phyloP scores from a whole-genome alignment of 768 basidiomycete species.

The Tricholoma furcatifolium region DNA sequence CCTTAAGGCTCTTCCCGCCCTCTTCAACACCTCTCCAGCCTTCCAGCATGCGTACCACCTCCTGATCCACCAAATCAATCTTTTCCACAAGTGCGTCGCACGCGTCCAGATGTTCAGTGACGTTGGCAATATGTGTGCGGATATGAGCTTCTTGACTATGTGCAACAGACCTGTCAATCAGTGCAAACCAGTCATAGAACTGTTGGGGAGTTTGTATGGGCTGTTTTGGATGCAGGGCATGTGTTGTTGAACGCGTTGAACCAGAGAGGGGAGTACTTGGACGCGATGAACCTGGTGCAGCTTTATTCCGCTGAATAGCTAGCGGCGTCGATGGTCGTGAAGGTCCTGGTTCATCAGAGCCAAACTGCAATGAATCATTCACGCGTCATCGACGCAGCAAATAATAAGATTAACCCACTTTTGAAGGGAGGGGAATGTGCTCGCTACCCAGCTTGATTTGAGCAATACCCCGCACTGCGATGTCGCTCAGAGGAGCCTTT shows the following conservation, averaged over 20 bases:
- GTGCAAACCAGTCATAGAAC: conserved; percentile 95
- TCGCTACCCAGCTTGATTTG: conserved; percentile 62
- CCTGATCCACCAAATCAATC: conserved; percentile 69
- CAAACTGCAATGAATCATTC: conserved; percentile 25
- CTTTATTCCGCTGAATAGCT: conserved; percentile 30
- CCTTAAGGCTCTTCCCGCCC: conserved; percentile 86
- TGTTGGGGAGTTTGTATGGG: conserved; percentile 91
- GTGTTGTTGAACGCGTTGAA: conserved; percentile 22
- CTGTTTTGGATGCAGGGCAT: conserved; percentile 70
- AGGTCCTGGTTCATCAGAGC: conserved; percentile 25
- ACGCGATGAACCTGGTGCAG: conserved; percentile 31
- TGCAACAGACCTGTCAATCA: conserved; percentile 86
- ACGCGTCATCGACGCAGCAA: neutral
- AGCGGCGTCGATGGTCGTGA: conserved; percentile 40
- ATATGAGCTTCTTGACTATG: conserved; percentile 95
- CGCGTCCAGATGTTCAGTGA: conserved; percentile 72
- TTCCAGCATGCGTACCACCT: conserved; percentile 80
- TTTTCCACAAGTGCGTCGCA: conserved; percentile 74
- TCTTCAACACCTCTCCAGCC: conserved; percentile 90
- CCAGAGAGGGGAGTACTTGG: conserved; percentile 38
- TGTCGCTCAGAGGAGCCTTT: conserved; percentile 72
- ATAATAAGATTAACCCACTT: conserved; percentile 47
- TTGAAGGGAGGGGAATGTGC: conserved; percentile 63
- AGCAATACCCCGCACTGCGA: conserved; percentile 64
- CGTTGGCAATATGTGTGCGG: conserved; percentile 75